Evolutionary conservation across 768 basidiomycete genomes (phyloP), one percentile per base, ranked within the genome.

Genomic region (Psilocybe subaeruginosa): DNA sequence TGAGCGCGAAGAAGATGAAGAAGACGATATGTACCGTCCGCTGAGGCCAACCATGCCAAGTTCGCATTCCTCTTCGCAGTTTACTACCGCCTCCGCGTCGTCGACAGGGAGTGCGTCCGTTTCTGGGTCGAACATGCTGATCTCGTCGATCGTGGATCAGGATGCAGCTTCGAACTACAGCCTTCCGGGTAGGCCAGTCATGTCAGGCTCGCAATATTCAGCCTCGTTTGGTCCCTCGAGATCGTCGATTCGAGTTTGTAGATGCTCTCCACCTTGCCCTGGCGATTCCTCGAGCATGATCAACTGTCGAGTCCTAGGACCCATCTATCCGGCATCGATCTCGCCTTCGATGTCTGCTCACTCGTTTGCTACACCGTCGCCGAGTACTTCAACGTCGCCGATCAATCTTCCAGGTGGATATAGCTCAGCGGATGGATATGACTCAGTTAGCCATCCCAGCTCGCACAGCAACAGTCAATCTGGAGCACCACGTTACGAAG

Each of bases 261-360:
- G 16, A 1, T 60, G 41, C 23, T 60, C 51, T 17, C 45, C 53
- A 8, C 45, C 31, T 4, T 48, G 41, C 31, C 52, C 50, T 17
- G 56, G 19, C 14, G 27, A 41, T 33, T 58, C 48, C 37, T 46
- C 52, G 41, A n/a, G 47, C 17, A 27, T 11, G 9, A 14, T 49
- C 14, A 23, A 23, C 17, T 49, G 47, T 30, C 47, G 47, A 30
- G 17, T 27, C n/a, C 14, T 49, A 49, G 17, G 14, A 19, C 54
- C 51, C 8, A 12, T 33, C 35, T n/a, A 16, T 23, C 41, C 35
- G 14, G 41, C 47, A 14, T 27, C 54, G 4, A 43, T 29, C 3
- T 62, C 61, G 12, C 41, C 61, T 16, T 52, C 56, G 23, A 19
- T 46, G 14, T 59, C 53, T 29, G 14, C 58, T 16, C 48, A 52